Percentiles rank a stretch among this genome's conserved stretches.
phyloP scores from a whole-genome alignment of 305 asterid genomes.

The Fraxinus xanthoxyloides region DNA sequence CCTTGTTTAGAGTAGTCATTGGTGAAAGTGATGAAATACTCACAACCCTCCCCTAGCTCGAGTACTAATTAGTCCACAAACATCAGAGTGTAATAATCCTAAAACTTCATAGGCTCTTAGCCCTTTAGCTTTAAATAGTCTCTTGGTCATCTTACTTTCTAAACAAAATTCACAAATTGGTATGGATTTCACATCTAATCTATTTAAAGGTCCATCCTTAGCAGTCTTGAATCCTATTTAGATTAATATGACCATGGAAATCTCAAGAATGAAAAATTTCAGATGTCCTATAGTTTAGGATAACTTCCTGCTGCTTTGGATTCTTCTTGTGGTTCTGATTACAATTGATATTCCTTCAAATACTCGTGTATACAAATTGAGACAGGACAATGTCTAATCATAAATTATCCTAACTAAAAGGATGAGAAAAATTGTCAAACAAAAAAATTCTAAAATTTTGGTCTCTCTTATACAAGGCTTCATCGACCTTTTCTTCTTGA shows the following conservation, averaged over 20 bases:
- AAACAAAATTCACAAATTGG: background rate
- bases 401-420: background rate
- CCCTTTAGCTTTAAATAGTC: background rate
- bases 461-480: background rate
- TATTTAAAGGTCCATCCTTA: background rate
- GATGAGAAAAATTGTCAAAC: background rate
- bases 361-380: background rate
- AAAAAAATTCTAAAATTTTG: background rate
- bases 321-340: conserved; percentile 1
- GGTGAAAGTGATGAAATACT: background rate
- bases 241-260: background rate
- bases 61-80: background rate
- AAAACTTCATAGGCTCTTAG: background rate
- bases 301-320: background rate
- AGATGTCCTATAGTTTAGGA: background rate
- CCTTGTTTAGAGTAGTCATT: no score
- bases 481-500: background rate
- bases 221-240: background rate
- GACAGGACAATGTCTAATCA: background rate
- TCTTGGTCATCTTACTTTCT: background rate
- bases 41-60: background rate
- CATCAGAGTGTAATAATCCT: background rate
- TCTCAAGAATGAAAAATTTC: background rate
- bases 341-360: background rate
- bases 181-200: background rate